These are phyloP conservation scores for Prunus armeniaca DNA, from an alignment of 306 rosid species.

Conservation along the genomic window DNA sequence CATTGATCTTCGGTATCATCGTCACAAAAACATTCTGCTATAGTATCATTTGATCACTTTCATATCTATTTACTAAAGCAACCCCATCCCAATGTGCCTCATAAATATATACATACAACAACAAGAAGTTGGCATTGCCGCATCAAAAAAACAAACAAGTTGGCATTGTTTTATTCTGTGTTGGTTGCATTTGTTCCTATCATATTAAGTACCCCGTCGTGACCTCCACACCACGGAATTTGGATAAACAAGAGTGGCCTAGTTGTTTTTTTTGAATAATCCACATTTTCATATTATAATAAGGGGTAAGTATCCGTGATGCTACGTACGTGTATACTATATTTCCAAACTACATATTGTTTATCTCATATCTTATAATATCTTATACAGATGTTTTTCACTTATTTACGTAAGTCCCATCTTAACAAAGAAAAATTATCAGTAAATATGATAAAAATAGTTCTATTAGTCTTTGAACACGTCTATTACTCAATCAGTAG, in stretches of 20 bases:
- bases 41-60: neutral
- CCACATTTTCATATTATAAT: neutral
- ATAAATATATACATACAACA: neutral
- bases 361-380: too few relatives aligned
- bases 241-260: neutral
- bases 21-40: slow-evolving; percentile 12
- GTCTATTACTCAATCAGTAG: neutral
- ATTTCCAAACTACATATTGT: too few relatives aligned
- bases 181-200: neutral
- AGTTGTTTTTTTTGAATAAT: neutral
- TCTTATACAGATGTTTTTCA: neutral
- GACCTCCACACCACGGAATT: neutral
- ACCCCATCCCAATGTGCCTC: neutral
- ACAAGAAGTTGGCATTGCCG: neutral
- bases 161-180: neutral
- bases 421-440: neutral
- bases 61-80: neutral
- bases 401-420: neutral
- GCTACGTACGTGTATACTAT: too few relatives aligned
- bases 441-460: neutral
- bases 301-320: neutral
- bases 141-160: neutral
- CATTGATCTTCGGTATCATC: neutral
- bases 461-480: neutral
- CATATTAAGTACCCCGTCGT: neutral